Evolutionary conservation across 106 monocot genomes (phyloP).

Genomic region (Amphibolis antarctica): DNA sequence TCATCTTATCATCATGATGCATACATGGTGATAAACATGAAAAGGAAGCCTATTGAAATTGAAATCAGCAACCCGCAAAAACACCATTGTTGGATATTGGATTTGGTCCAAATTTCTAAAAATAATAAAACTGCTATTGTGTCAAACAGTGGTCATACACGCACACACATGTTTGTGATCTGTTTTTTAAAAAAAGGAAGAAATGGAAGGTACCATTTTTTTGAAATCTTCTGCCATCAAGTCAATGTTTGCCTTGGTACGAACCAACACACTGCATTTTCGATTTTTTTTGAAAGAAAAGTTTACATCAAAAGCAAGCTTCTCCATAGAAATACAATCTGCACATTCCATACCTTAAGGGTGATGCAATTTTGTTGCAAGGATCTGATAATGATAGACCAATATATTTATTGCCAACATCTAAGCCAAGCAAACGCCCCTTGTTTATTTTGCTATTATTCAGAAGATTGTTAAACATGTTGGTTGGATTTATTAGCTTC

Average conservation of each 20-base stretch:
- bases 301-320: neutral
- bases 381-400: constrained; percentile 83
- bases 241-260: constrained; percentile 66
- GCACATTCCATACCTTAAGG: constrained; percentile 40
- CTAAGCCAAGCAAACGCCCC: constrained; percentile 68
- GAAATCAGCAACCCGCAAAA: too few relatives aligned
- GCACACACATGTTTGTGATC: too few relatives aligned
- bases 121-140: too few relatives aligned
- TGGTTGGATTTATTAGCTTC: constrained; percentile 60
- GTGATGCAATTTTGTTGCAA: constrained; percentile 52
- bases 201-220: constrained; percentile 44
- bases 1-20: too few relatives aligned
- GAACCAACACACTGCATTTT: constrained; percentile 63
- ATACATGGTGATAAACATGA: too few relatives aligned
- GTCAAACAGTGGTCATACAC: too few relatives aligned
- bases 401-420: constrained; percentile 82
- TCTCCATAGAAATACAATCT: neutral
- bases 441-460: constrained; percentile 16
- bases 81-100: too few relatives aligned
- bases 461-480: constrained; percentile 42
- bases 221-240: constrained; percentile 67
- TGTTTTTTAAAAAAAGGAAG: neutral
- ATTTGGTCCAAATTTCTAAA: too few relatives aligned
- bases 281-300: neutral
- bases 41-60: too few relatives aligned